Evolutionary conservation across 345 rosid genomes (phyloP), one percentile per base, ranked within the genome.

Genomic region (Gossypium ekmanianum): DNA sequence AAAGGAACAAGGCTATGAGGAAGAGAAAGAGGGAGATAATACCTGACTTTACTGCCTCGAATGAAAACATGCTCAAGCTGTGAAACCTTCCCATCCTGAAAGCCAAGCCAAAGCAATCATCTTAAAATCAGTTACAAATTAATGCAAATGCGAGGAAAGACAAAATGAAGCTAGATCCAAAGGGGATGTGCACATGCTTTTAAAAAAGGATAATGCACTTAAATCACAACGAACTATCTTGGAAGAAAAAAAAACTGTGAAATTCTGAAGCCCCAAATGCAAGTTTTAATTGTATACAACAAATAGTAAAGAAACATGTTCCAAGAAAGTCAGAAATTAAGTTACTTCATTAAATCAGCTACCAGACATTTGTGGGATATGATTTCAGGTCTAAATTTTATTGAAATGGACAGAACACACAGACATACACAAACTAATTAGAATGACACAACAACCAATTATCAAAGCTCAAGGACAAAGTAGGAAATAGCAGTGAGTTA

Each of bases 41-140:
- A 95, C 98, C 99, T 91, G 88, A 96, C 99, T 93, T 96, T 96
- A 83, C 98, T 93, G 52, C 99, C 98, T 56, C 99, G 88, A 51
- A 95, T 91, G 59, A 95, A 95, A 65, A 95, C 91, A 87, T 95
- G 99, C 87, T 95, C 99, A 76, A 95, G 99, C 81, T 89, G 97
- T 43, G 99, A 93, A 59, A 93, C 86, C 84, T 92, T 93, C 70
- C 99, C 97, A 85, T 96, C 98, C 99, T 93, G 87, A 45, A 52
- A 34, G 24, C 48, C 74, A 70, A 70, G 61, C 63, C 78, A 43
- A 69, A 39, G 4, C 73, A 75, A 66, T n/a, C 55, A 70, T 70
- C 61, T 68, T 13, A 45, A 55, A 54, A 65, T 45, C 56, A 67
- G 73, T 13, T 51, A 47, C 9, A 45, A 16, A 6, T 39, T 13